A percentile compares a stretch with the other conserved stretches of the same genome.
Evolutionary conservation across 164 flowering plant genomes (phyloP).

Genomic region (Vitis riparia): DNA sequence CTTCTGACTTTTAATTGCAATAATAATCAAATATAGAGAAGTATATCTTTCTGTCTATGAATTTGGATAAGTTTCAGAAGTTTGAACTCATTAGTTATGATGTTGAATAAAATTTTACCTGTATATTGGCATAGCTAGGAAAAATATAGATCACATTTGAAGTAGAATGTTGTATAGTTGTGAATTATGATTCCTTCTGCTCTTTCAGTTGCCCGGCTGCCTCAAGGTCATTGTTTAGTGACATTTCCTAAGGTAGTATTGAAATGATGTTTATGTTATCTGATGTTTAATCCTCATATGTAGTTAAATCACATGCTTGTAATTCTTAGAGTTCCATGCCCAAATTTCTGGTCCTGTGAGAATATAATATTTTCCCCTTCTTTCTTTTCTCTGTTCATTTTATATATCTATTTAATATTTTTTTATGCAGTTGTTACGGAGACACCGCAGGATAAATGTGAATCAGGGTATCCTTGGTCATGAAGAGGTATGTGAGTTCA

Average conservation of each 20-base stretch:
- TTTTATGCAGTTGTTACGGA: slow-evolving; percentile 67
- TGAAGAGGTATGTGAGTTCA: slow-evolving; percentile 61
- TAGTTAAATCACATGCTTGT: not conserved
- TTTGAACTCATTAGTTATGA: not conserved
- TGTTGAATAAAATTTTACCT: not conserved
- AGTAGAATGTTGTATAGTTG: not conserved
- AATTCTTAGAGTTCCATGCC: not conserved
- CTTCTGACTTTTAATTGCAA: not conserved
- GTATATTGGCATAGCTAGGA: not conserved
- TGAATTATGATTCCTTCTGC: not conserved
- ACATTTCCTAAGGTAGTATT: too few species aligned
- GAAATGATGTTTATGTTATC: too few species aligned
- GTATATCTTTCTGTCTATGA: not conserved
- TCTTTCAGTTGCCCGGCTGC: not conserved
- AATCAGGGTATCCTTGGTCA: slow-evolving; percentile 51
- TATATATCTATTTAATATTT: not conserved
- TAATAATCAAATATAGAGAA: not conserved
- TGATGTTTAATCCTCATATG: too few species aligned
- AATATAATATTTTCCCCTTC: not conserved
- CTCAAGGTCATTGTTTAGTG: too few species aligned
- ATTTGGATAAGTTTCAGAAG: not conserved
- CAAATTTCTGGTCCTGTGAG: not conserved
- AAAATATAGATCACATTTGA: not conserved
- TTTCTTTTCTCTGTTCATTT: not conserved
- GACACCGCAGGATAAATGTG: slow-evolving; percentile 74